These are phyloP conservation scores for Podila minutissima DNA, from an alignment of 192 early-diverging fungal species.

Conservation along the genomic window DNA sequence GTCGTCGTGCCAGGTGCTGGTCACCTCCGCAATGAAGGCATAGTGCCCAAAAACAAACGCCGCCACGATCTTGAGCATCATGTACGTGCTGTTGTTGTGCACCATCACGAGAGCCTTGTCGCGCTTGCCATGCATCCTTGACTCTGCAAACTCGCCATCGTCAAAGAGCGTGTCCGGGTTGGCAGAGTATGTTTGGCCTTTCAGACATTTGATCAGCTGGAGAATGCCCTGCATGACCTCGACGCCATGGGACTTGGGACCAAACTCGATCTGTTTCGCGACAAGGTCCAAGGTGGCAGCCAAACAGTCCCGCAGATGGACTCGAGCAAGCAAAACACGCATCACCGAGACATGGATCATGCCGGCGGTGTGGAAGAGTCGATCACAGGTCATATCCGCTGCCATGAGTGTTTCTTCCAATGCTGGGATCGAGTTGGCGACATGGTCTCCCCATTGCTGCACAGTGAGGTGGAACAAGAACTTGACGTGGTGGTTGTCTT, in stretches of 20 bases:
- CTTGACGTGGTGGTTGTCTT: conserved; percentile 40
- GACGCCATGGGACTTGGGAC: conserved; percentile 37
- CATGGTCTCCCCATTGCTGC: conserved; percentile 48
- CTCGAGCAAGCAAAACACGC: conserved; percentile 28
- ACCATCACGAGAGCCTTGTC: conserved; percentile 20
- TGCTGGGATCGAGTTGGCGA: conserved; percentile 42
- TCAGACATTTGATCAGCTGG: conserved; percentile 44
- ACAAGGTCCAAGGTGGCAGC: conserved; percentile 19
- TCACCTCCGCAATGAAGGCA: conserved; percentile 22
- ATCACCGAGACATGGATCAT: conserved; percentile 33
- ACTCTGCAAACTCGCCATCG: conserved; percentile 33
- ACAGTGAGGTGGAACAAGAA: conserved; percentile 39
- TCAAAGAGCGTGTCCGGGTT: conserved; percentile 49
- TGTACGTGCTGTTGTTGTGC: conserved; percentile 39
- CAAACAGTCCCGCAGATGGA: conserved; percentile 39
- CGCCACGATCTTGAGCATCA: conserved; percentile 41
- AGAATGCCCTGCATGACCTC: conserved; percentile 44
- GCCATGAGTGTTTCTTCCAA: conserved; percentile 31
- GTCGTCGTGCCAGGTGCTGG: conserved; percentile 30
- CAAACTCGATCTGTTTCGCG: conserved; percentile 43
- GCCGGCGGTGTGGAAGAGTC: conserved; percentile 37
- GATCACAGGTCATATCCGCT: conserved; percentile 27
- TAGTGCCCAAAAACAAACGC: conserved; percentile 45
- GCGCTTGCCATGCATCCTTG: conserved; percentile 7
- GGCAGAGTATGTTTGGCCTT: conserved; percentile 19